A percentile compares a stretch with the other conserved stretches of the same genome.
Evolutionary conservation across 2,329 filamentous ascomycete genomes (phyloP).

Genomic region (Botrytis fragariae): DNA sequence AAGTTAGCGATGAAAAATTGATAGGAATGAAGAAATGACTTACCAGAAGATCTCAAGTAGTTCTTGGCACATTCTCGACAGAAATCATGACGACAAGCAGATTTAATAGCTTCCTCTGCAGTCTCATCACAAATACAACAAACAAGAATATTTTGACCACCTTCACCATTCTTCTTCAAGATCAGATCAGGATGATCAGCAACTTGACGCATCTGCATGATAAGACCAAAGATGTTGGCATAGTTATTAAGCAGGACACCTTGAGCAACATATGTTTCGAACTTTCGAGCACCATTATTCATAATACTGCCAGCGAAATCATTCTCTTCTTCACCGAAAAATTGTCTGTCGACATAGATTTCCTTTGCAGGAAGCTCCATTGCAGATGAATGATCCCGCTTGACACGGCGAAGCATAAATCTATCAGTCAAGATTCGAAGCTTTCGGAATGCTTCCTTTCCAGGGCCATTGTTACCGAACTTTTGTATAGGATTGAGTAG

Average conservation of each 20-base stretch:
- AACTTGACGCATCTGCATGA: slow-evolving; percentile 99
- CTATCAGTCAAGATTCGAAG: slow-evolving; percentile 84
- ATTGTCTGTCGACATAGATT: slow-evolving; percentile 86
- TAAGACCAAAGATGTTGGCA: slow-evolving; percentile 96
- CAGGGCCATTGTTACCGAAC: slow-evolving; percentile 58
- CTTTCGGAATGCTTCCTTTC: slow-evolving; percentile 72
- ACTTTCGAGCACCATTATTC: slow-evolving; percentile 82
- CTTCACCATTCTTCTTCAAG: slow-evolving; percentile 79
- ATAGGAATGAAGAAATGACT: slow-evolving; percentile 39
- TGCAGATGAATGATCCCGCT: slow-evolving; percentile 86
- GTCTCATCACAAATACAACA: slow-evolving; percentile 97
- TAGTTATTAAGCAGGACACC: slow-evolving; percentile 97
- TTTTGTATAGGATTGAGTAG: slow-evolving; percentile 78
- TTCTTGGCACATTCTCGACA: slow-evolving; percentile 77
- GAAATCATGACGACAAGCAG: slow-evolving; percentile 90
- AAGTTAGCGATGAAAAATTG: slow-evolving; percentile 21
- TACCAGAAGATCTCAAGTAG: slow-evolving; percentile 75
- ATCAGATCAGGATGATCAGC: slow-evolving; percentile 95
- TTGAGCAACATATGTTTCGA: slow-evolving; percentile 92
- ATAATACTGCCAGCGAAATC: slow-evolving; percentile 97
- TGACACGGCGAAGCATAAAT: slow-evolving; percentile 94
- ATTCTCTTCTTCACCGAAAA: slow-evolving; percentile 93
- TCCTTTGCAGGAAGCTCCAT: slow-evolving; percentile 98
- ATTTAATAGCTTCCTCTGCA: slow-evolving; percentile 90
- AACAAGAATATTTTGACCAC: slow-evolving; percentile 84